Conservation (phyloP, 306 rosid species). For the Carpinus viminea region DNA sequence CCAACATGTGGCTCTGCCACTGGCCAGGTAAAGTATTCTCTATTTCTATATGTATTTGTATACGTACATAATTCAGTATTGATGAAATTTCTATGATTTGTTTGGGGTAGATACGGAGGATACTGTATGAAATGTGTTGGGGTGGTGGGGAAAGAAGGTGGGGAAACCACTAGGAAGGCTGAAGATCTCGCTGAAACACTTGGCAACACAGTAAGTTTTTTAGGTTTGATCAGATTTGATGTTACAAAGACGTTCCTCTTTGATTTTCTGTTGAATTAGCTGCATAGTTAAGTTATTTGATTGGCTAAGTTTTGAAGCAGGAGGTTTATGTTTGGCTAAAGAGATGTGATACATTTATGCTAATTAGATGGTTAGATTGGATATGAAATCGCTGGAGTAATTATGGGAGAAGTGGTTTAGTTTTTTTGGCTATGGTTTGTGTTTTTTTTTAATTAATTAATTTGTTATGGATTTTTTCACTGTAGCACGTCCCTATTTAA, state of each 20-base stretch:
- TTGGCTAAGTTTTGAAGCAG: no score
- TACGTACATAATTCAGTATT: neutral
- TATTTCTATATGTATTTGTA: neutral
- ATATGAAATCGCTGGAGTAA: no score
- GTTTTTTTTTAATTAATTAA: no score
- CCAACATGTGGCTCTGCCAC: no score
- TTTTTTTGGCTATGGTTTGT: no score
- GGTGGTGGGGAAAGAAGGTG: conserved; percentile 82
- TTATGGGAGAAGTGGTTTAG: no score
- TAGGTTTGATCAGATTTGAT: no score
- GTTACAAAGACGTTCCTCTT: neutral
- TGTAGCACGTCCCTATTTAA: no score
- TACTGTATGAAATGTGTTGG: conserved; percentile 65
- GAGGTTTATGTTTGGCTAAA: no score
- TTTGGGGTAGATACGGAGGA: conserved; percentile 56
- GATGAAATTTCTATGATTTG: conserved; percentile 7
- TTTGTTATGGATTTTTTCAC: no score
- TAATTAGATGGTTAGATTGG: no score
- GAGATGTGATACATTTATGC: no score
- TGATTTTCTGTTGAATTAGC: neutral
- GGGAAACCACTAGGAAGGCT: conserved; percentile 74
- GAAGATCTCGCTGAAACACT: conserved; percentile 89
- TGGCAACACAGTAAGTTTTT: conserved; percentile 84
- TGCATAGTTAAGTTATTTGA: neutral
- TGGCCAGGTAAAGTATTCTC: conserved; percentile 42